A percentile compares a stretch with the other conserved stretches of the same genome.
These are phyloP conservation scores for Rhizomucor miehei DNA, from an alignment of 371 early-diverging fungal genomes.

Conservation along the genomic window DNA sequence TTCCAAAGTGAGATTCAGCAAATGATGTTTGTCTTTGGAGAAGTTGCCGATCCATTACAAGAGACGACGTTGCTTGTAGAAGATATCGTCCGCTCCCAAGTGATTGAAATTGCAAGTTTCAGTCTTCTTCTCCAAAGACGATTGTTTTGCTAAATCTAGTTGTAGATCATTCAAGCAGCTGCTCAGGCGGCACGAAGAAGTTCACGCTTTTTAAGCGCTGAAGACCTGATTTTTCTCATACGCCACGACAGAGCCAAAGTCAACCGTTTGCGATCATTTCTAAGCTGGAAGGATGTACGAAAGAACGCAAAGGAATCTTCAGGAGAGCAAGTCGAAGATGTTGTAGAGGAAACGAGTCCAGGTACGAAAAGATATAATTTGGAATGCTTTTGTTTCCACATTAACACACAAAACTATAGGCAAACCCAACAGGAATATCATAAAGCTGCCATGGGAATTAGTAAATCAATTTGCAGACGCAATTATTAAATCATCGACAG, in stretches of 20 bases:
- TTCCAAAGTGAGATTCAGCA: constrained; percentile 82
- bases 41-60: constrained; percentile 84
- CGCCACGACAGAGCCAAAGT: constrained; percentile 93
- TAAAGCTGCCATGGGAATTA: constrained; percentile 92
- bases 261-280: constrained; percentile 83
- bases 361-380: constrained; percentile 16
- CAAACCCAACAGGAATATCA: constrained; percentile 67
- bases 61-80: constrained; percentile 88
- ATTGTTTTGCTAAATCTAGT: background rate
- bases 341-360: constrained; percentile 66
- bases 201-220: constrained; percentile 80
- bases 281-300: constrained; percentile 96
- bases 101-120: constrained; percentile 84
- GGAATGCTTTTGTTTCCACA: background rate
- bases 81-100: constrained; percentile 94
- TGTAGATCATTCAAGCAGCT: constrained; percentile 80
- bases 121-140: no score
- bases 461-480: constrained; percentile 77
- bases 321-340: constrained; percentile 68
- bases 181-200: constrained; percentile 83
- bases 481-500: constrained; percentile 42
- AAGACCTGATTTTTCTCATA: constrained; percentile 96
- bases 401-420: constrained; percentile 17
- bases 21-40: constrained; percentile 99
- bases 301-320: constrained; percentile 82